Conservation (phyloP, 345 rosid species). For the Conringia planisiliqua region DNA sequence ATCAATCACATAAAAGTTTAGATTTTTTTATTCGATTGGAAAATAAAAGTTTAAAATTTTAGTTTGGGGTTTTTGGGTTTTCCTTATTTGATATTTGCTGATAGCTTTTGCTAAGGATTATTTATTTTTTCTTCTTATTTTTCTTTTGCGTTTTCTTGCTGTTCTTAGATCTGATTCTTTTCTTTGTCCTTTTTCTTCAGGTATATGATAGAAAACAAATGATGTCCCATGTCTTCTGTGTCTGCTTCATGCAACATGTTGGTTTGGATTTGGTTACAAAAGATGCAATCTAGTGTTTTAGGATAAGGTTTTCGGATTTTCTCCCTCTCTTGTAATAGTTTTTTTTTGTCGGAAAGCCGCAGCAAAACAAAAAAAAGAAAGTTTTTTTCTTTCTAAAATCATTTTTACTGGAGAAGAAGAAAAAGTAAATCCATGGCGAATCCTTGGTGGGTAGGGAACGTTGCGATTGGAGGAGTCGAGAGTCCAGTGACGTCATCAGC, state of each 20-base stretch:
- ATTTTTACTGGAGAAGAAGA: neutral
- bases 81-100: conserved; percentile 6
- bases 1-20: conserved; percentile 12
- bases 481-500: conserved; percentile 43
- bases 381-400: neutral
- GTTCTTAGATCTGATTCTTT: conserved; percentile 30
- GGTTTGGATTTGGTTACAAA: conserved; percentile 30
- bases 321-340: conserved; percentile 20
- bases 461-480: conserved; percentile 62
- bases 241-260: conserved; percentile 39
- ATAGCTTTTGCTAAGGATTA: neutral
- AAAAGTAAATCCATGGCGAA: conserved; percentile 52
- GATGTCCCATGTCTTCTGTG: conserved; percentile 35
- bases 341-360: conserved; percentile 22
- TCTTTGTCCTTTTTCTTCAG: conserved; percentile 6
- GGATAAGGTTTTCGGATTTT: conserved; percentile 36
- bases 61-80: neutral
- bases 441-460: conserved; percentile 85
- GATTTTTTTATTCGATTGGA: too few species aligned
- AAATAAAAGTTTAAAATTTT: too few species aligned
- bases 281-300: conserved; percentile 9
- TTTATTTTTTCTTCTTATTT: neutral
- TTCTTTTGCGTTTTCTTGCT: neutral
- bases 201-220: conserved; percentile 24
- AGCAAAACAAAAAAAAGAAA: neutral